Base-by-base conservation (phyloP, 2,329 filamentous ascomycete genomes). In the Leptographium flavum region DNA sequence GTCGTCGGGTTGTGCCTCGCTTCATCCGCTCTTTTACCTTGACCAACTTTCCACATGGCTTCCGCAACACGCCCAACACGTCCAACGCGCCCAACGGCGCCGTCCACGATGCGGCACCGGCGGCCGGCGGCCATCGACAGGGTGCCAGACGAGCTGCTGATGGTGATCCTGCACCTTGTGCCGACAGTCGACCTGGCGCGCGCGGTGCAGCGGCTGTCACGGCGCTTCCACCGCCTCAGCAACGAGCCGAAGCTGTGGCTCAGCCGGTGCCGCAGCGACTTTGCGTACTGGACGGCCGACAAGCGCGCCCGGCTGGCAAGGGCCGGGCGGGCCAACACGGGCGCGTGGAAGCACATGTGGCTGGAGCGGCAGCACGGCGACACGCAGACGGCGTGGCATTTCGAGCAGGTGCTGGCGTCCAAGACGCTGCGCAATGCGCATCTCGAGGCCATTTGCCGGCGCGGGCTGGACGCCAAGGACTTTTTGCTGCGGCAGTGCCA, bases 401-500 rank as follows among this genome's bases (percentile, higher is more conserved):
- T 96, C 46, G 69, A 88, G 50, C 71, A 67, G 27, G 78, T 94
- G 47, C 66, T 96, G 45, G 60, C 67, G n/a, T 79, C 74, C 28
- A 84, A 87, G 58, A 71, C 79, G 31, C 70, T 76, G 45, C 79
- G 87, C 19, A 71, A 87, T 46, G 69, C 71, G 45, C 79, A 80
- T 55, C 79, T 87, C 50, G 76, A 83, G 54, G 64, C 71, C 42
- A 83, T 96, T 50, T 78, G 83, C 44, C 65, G 69, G 25, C 70
- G 80, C 55, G 87, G 87, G 1, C 90, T 88, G 56, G 87, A 96
- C 65, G 84, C 82, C 39, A 95, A 95, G 60, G 88, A 95, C 59
- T 80, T 79, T 45, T 70, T 96, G 41, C 56, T 87, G 49, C 68
- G 72, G 45, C 79, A 94, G 57, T 76, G 73, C 49, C 66, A 66